These are phyloP conservation scores for Orbilia brochopaga DNA, from an alignment of 2,329 filamentous ascomycete species.

Conservation along the genomic window DNA sequence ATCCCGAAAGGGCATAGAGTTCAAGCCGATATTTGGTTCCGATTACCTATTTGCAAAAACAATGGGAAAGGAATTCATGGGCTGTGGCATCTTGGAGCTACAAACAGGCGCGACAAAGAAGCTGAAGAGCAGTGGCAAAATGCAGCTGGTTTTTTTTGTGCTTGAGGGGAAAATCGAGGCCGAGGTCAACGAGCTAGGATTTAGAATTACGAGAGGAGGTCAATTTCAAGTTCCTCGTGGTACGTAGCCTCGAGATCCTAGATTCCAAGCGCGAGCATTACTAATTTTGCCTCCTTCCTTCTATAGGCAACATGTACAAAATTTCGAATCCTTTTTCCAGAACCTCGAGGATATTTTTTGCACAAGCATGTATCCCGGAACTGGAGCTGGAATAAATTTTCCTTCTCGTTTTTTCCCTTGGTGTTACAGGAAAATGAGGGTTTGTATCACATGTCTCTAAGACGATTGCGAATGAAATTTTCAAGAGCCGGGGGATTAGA, in stretches of 20 bases:
- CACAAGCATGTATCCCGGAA: conserved; percentile 71
- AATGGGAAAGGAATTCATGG: conserved; percentile 82
- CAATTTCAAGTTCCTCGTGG: conserved; percentile 95
- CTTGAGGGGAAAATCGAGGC: conserved; percentile 81
- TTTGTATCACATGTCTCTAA: too few species aligned
- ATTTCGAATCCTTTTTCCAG: conserved; percentile 79
- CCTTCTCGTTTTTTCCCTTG: not conserved
- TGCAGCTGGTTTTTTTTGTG: conserved; percentile 97
- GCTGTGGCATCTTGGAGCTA: conserved; percentile 86
- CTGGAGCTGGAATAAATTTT: conserved; percentile 2
- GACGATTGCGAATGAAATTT: too few species aligned
- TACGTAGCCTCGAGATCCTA: conserved; percentile 61
- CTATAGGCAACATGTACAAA: conserved; percentile 85
- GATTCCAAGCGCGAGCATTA: not conserved
- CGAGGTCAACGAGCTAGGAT: conserved; percentile 74
- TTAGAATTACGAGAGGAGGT: conserved; percentile 84
- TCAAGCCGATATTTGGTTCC: conserved; percentile 46
- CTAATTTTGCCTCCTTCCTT: conserved; percentile 15
- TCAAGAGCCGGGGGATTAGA: conserved; percentile 64
- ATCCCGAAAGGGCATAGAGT: conserved; percentile 39
- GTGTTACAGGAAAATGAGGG: too few species aligned
- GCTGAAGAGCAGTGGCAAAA: conserved; percentile 88
- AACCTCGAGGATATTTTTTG: conserved; percentile 84
- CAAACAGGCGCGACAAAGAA: conserved; percentile 82
- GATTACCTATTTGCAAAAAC: conserved; percentile 75